Evolutionary conservation across 2,329 filamentous ascomycete species (phyloP).

Genomic region (Xenoacremonium recifei): DNA sequence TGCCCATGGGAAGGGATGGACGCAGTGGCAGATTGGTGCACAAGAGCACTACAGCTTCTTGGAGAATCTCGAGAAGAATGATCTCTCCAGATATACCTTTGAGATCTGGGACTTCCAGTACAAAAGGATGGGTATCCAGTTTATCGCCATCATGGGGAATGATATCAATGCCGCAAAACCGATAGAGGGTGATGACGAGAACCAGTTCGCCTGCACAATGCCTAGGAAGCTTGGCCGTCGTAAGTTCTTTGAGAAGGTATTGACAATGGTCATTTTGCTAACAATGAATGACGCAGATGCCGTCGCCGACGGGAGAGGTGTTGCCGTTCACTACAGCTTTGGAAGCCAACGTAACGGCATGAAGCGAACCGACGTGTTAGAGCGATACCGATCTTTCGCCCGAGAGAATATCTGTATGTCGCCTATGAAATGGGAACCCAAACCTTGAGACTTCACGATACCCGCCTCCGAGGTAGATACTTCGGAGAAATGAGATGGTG

Average conservation of each 20-base stretch:
- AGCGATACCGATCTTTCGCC: constrained; percentile 52
- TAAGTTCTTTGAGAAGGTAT: constrained; percentile 10
- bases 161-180: constrained; percentile 48
- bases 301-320: constrained; percentile 52
- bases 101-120: constrained; percentile 48
- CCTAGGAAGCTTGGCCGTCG: constrained; percentile 37
- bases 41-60: constrained; percentile 49
- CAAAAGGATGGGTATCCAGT: constrained; percentile 51
- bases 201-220: constrained; percentile 41
- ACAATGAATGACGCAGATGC: constrained; percentile 31
- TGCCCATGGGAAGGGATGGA: constrained; percentile 41
- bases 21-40: constrained; percentile 49
- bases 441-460: no score
- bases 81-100: constrained; percentile 48
- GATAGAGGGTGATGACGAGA: constrained; percentile 43
- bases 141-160: constrained; percentile 51
- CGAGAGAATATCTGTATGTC: constrained; percentile 46
- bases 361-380: constrained; percentile 51
- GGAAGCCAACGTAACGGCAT: constrained; percentile 38
- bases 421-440: constrained; percentile 29
- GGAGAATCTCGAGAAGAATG: constrained; percentile 47
- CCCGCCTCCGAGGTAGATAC: no score
- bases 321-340: constrained; percentile 55
- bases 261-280: no score
- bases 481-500: no score